Evolutionary conservation across 2,329 filamentous ascomycete genomes (phyloP).

Genomic region (Cadophora luteo-olivacea): DNA sequence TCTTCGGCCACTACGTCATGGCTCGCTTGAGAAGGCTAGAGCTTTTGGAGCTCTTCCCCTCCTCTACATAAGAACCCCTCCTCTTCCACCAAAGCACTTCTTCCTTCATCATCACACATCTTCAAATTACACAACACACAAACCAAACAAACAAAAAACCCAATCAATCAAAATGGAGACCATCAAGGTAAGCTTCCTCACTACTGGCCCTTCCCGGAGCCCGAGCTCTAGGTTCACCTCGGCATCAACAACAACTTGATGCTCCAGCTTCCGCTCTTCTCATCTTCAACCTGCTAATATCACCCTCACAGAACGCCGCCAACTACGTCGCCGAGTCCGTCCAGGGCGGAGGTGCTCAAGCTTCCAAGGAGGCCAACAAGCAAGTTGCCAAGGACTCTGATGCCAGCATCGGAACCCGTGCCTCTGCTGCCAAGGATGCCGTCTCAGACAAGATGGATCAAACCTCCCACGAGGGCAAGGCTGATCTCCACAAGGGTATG

Average conservation of each 20-base stretch:
- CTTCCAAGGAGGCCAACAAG: slow-evolving; percentile 67
- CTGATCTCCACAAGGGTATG: slow-evolving; percentile 55
- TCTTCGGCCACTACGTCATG: slow-evolving; percentile 9
- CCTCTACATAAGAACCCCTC: slow-evolving; percentile 22
- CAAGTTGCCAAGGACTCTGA: slow-evolving; percentile 58
- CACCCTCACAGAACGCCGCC: slow-evolving; percentile 51
- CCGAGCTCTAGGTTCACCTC: background rate
- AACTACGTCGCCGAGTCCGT: slow-evolving; percentile 64
- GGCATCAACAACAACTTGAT: background rate
- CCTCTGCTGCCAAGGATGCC: slow-evolving; percentile 58
- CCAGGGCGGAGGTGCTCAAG: slow-evolving; percentile 54
- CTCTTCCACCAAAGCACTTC: slow-evolving; percentile 22
- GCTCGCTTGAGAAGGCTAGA: slow-evolving; percentile 15
- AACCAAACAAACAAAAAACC: slow-evolving; percentile 29
- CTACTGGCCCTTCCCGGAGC: background rate
- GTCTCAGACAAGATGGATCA: slow-evolving; percentile 59
- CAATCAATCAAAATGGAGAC: slow-evolving; percentile 45
- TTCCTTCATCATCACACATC: slow-evolving; percentile 27
- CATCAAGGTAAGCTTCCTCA: slow-evolving; percentile 41
- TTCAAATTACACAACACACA: slow-evolving; percentile 29
- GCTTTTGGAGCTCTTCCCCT: background rate
- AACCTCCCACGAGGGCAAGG: slow-evolving; percentile 55
- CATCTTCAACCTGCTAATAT: slow-evolving; percentile 19
- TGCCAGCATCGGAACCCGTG: slow-evolving; percentile 52
- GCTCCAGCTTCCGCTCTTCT: background rate